These are phyloP conservation scores for Erythrobasidium hasegawianum DNA, from an alignment of 1,284 basidiomycete genomes.

Conservation along the genomic window DNA sequence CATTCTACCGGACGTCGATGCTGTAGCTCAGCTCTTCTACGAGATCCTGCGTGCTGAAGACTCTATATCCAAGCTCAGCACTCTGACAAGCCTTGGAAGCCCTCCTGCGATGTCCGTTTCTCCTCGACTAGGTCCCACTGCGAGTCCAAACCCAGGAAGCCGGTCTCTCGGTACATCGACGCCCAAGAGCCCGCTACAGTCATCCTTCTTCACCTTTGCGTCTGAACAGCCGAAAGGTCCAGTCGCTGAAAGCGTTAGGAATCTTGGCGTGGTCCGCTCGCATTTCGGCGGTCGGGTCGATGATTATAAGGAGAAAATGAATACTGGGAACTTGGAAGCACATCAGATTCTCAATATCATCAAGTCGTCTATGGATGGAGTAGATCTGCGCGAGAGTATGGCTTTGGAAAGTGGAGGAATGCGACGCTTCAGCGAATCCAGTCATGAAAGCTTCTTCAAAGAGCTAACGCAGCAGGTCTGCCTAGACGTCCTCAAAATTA, in stretches of 20 bases:
- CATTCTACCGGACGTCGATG: constrained; percentile 37
- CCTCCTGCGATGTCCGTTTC: constrained; percentile 16
- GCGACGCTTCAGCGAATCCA: constrained; percentile 26
- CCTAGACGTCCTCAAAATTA: constrained; percentile 13
- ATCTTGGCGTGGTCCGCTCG: constrained; percentile 41
- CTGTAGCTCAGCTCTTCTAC: constrained; percentile 41
- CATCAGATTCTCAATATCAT: constrained; percentile 42
- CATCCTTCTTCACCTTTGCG: constrained; percentile 10
- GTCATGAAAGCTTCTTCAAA: constrained; percentile 18
- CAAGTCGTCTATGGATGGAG: constrained; percentile 37
- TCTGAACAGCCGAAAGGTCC: constrained; percentile 8
- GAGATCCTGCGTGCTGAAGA: constrained; percentile 44
- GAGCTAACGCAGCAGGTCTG: constrained; percentile 21
- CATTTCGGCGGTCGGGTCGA: constrained; percentile 40
- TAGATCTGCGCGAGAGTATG: constrained; percentile 44
- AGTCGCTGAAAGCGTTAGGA: constrained; percentile 43
- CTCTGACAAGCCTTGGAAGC: constrained; percentile 36
- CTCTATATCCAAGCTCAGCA: constrained; percentile 40
- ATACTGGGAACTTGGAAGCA: constrained; percentile 34
- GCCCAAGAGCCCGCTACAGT: not conserved
- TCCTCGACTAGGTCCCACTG: constrained; percentile 7
- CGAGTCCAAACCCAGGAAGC: constrained; percentile 3
- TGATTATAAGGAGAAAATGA: constrained; percentile 17
- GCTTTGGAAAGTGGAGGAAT: constrained; percentile 42
- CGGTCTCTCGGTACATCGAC: constrained; percentile 17